Percentiles rank a stretch among this genome's conserved stretches.
These are phyloP conservation scores for Atkinsonella texensis DNA, from an alignment of 2,329 filamentous ascomycete genomes.

Conservation along the genomic window DNA sequence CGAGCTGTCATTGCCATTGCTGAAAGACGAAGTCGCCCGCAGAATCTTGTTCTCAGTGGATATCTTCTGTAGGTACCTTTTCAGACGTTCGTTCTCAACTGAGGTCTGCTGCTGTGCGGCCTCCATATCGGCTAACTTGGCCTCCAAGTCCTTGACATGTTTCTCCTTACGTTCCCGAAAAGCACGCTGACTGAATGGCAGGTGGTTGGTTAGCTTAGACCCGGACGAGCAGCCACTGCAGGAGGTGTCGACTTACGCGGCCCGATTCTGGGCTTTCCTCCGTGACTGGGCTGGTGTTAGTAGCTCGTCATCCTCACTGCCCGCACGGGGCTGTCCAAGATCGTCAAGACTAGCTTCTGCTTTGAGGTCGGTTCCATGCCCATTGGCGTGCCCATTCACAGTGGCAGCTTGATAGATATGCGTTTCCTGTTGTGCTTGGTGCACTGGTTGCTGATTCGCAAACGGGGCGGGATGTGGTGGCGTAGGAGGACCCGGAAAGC, in stretches of 20 bases:
- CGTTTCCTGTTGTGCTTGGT: constrained; percentile 14
- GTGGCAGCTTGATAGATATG: constrained; percentile 15
- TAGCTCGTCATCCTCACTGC: constrained; percentile 44
- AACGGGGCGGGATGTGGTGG: constrained; percentile 32
- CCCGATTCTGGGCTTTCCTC: constrained; percentile 49
- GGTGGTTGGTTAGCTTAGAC: not conserved
- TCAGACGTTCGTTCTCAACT: constrained; percentile 77
- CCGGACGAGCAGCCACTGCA: not conserved
- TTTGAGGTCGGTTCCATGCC: constrained; percentile 17
- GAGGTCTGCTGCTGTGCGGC: constrained; percentile 59
- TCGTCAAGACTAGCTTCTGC: constrained; percentile 28
- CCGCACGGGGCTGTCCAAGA: constrained; percentile 18
- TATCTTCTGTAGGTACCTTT: constrained; percentile 70
- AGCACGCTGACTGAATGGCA: constrained; percentile 64
- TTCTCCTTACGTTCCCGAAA: constrained; percentile 94
- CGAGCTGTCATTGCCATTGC: constrained; percentile 20
- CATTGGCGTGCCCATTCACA: constrained; percentile 10
- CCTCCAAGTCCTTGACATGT: constrained; percentile 86
- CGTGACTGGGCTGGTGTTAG: constrained; percentile 45
- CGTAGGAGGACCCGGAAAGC: constrained; percentile 35
- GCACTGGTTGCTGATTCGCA: constrained; percentile 13
- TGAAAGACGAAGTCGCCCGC: constrained; percentile 55
- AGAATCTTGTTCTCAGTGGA: constrained; percentile 89
- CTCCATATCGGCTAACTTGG: constrained; percentile 68
- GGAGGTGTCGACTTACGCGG: constrained; percentile 36